Evolutionary conservation across 805 yeast genomes (phyloP), one percentile per base, ranked within the genome.

Genomic region (Blastobotrys parvus): DNA sequence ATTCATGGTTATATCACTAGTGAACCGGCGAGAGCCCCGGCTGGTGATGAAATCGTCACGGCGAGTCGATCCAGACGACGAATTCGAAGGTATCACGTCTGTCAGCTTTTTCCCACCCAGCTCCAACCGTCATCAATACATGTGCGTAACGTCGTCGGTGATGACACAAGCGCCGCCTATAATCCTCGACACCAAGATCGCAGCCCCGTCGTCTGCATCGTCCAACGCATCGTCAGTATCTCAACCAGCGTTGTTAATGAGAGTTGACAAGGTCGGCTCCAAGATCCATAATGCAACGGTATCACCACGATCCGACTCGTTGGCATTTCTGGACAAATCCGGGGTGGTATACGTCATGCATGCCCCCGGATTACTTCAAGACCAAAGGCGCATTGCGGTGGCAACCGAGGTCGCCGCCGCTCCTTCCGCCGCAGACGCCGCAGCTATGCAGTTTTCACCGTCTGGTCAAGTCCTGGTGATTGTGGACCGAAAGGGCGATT

Each of bases 1-100:
- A 36, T 84, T 86, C 58, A 67, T 90, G 57, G 78, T 83, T 2
- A 82, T 90, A 16, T 76, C 81, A 38, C 66, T 89, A 11, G 67
- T 72, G 27, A 78, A 80, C 50, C 73, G 79, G 2, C 70, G 70
- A 21, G 80, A 77, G 39, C 86, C 90, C 1, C 71, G 81, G 19
- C 60, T 82, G 21, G 72, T 82, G 1, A 75, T 82, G 81, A 79
- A 81, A 50, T 79, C 86, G 0, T 69, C 76, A 29, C 62, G 89
- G 36, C 68, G 77, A 3, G 37, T 78, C 4, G 84, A 79, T 43
- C 75, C 81, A 0, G 74, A 81, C 0, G 61, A 82, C 51, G 94
- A 85, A 47, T 77, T 85, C 44, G 97, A 89, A 58, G 97, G 97
- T 2, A 85, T 90, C 31, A 90, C 97, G 0, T 84, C 80, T 48